Evolutionary conservation across 2,329 filamentous ascomycete genomes (phyloP).

Genomic region (Chalaropsis ovoidea): DNA sequence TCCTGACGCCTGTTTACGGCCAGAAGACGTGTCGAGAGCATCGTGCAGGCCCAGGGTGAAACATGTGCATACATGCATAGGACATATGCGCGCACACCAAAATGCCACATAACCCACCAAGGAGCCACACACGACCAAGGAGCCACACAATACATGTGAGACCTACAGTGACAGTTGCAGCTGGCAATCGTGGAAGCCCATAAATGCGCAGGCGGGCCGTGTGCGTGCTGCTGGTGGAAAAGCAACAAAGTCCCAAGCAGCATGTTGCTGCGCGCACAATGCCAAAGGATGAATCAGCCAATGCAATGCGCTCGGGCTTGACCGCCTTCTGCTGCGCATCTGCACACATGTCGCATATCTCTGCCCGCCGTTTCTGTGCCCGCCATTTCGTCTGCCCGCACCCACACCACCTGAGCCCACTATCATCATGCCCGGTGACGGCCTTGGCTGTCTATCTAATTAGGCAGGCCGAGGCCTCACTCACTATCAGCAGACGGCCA

Average conservation of each 20-base stretch:
- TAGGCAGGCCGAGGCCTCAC: too few species aligned
- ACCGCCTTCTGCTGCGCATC: neutral
- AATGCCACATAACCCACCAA: neutral
- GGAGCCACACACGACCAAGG: neutral
- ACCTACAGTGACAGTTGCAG: slow-evolving; percentile 19
- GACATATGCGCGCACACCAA: neutral
- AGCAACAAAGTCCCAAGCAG: neutral
- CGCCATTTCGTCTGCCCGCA: neutral
- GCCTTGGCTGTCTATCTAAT: too few species aligned
- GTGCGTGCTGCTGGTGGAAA: neutral
- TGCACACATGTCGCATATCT: neutral
- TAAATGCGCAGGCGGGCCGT: neutral
- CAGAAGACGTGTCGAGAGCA: neutral
- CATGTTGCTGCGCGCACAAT: neutral
- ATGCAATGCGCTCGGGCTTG: neutral
- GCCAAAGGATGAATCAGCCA: neutral
- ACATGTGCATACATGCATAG: neutral
- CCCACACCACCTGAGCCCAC: neutral
- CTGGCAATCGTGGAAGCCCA: slow-evolving; percentile 9
- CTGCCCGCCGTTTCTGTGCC: neutral
- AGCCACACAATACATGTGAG: neutral
- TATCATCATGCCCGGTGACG: too few species aligned
- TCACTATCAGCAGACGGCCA: too few species aligned
- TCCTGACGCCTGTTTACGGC: neutral
- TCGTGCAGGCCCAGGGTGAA: slow-evolving; percentile 7